These are phyloP conservation scores for Aspergillus quadricinctus DNA, from an alignment of 2,329 filamentous ascomycete genomes.

Conservation along the genomic window DNA sequence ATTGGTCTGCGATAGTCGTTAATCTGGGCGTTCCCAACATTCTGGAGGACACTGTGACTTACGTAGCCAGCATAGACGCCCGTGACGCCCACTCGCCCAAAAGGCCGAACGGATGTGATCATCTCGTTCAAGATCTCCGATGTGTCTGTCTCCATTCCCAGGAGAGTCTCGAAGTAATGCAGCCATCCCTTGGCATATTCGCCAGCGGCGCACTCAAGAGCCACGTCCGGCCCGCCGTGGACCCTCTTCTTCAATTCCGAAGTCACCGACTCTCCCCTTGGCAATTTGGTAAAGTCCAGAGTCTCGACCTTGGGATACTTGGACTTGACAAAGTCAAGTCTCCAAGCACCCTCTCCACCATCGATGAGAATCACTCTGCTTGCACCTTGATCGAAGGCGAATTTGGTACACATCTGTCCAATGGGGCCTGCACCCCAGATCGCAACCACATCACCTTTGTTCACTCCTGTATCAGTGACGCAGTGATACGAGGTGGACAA, in stretches of 20 bases:
- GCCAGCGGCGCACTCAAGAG: slow-evolving; percentile 64
- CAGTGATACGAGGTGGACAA: slow-evolving; percentile 74
- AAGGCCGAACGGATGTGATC: slow-evolving; percentile 51
- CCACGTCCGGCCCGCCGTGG: slow-evolving; percentile 68
- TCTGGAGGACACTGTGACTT: slow-evolving; percentile 24
- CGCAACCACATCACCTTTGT: slow-evolving; percentile 70
- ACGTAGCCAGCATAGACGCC: slow-evolving; percentile 63
- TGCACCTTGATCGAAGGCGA: slow-evolving; percentile 67
- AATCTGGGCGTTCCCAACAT: neutral
- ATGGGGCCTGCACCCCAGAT: slow-evolving; percentile 87
- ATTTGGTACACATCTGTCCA: slow-evolving; percentile 70
- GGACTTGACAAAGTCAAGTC: slow-evolving; percentile 63
- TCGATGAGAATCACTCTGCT: slow-evolving; percentile 75
- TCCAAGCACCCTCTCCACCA: slow-evolving; percentile 56
- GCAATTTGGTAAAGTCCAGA: slow-evolving; percentile 65
- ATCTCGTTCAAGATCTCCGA: slow-evolving; percentile 58
- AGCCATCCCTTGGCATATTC: slow-evolving; percentile 61
- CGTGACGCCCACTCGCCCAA: slow-evolving; percentile 68
- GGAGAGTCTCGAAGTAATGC: slow-evolving; percentile 55
- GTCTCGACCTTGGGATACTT: slow-evolving; percentile 64
- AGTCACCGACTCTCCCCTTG: slow-evolving; percentile 61
- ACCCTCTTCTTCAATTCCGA: slow-evolving; percentile 69
- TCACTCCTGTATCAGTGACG: slow-evolving; percentile 79
- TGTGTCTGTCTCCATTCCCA: slow-evolving; percentile 77
- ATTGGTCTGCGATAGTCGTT: slow-evolving; percentile 54